phyloP scores from a whole-genome alignment of 2,329 filamentous ascomycete species.

The Aspergillus neoniger region DNA sequence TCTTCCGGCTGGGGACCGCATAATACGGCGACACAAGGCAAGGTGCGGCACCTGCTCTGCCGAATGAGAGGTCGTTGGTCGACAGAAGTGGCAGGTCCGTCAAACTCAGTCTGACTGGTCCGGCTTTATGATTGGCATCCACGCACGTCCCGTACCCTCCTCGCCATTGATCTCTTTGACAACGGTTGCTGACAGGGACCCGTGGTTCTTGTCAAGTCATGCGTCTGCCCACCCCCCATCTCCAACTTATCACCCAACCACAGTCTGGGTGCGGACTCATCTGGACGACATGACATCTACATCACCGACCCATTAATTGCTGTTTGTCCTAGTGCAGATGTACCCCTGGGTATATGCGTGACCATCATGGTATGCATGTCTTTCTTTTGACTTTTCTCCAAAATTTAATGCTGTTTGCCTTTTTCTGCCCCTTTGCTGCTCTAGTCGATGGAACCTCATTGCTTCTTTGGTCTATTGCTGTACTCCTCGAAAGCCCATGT shows the following conservation, averaged over 20 bases:
- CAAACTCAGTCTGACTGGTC: slow-evolving; percentile 11
- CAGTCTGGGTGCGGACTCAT: background rate
- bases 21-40: slow-evolving; percentile 13
- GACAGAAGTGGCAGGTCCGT: background rate
- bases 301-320: background rate
- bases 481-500: background rate
- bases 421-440: background rate
- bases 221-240: slow-evolving; percentile 13
- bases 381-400: background rate
- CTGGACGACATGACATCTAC: slow-evolving; percentile 3
- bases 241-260: background rate
- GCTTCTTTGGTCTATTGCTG: background rate
- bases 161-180: slow-evolving; percentile 1
- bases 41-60: slow-evolving; percentile 4
- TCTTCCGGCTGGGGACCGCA: slow-evolving; percentile 19
- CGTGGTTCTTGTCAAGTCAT: slow-evolving; percentile 20
- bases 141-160: background rate
- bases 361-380: background rate
- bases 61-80: slow-evolving; percentile 6
- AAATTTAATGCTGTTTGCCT: background rate
- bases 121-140: slow-evolving; percentile 7
- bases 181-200: slow-evolving; percentile 11
- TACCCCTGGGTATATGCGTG: background rate
- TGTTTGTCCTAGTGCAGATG: background rate
- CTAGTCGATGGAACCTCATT: background rate